Evolutionary conservation across 352 stramenopile species (phyloP).

Genomic region (Globisporangium middletonii): DNA sequence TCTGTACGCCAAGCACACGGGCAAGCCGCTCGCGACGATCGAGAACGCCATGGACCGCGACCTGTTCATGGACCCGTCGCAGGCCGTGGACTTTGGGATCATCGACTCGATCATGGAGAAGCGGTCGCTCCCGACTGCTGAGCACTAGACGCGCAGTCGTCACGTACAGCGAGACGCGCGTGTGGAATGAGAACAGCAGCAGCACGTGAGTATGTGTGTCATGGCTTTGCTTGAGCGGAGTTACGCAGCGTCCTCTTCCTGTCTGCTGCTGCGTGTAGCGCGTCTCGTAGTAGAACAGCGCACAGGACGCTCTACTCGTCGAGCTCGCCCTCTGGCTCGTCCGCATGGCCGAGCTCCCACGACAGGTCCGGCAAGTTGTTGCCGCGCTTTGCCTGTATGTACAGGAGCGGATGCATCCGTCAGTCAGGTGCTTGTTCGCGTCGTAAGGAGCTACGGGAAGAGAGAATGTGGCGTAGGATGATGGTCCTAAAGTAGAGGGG

Average conservation of each 20-base stretch:
- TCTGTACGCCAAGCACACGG: slow-evolving; percentile 66
- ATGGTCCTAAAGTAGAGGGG: background rate
- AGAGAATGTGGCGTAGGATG: background rate
- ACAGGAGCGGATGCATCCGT: slow-evolving; percentile 3
- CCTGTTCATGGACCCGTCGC: slow-evolving; percentile 77
- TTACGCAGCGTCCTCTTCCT: slow-evolving; percentile 2
- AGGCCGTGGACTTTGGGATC: slow-evolving; percentile 76
- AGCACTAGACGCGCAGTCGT: slow-evolving; percentile 4
- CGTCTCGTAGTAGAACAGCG: no score
- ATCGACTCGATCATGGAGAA: slow-evolving; percentile 80
- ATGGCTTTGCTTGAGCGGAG: background rate
- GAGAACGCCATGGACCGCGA: slow-evolving; percentile 86
- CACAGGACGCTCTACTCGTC: slow-evolving; percentile 35
- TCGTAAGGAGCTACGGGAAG: background rate
- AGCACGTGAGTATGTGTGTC: background rate
- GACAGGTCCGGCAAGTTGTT: slow-evolving; percentile 73
- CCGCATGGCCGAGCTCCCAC: slow-evolving; percentile 72
- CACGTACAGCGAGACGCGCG: background rate
- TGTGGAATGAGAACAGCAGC: background rate
- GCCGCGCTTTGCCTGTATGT: slow-evolving; percentile 52
- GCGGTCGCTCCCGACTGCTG: slow-evolving; percentile 20
- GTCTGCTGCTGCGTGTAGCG: no score
- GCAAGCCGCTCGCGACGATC: slow-evolving; percentile 68
- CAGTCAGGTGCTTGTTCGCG: background rate
- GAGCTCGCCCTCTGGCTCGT: slow-evolving; percentile 80